A percentile compares a stretch with the other conserved stretches of the same genome.
Evolutionary conservation across 1,284 basidiomycete genomes (phyloP).

Genomic region (Malassezia yamatoensis): DNA sequence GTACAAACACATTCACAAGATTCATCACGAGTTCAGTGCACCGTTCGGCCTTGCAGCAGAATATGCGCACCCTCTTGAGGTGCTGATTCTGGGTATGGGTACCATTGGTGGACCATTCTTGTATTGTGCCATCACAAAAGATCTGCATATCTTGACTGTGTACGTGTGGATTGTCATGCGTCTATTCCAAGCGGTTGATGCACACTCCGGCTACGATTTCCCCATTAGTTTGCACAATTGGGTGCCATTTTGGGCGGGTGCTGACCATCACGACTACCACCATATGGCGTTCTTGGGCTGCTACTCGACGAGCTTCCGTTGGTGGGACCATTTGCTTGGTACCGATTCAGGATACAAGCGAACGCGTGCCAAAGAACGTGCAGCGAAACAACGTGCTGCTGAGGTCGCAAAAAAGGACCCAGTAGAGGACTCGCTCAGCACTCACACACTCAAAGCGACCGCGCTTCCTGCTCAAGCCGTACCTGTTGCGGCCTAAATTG

Average conservation of each 20-base stretch:
- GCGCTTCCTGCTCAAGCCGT: not conserved
- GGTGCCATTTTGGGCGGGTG: constrained; percentile 94
- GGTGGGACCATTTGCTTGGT: constrained; percentile 45
- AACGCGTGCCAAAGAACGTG: constrained; percentile 35
- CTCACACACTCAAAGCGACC: not conserved
- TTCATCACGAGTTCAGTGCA: constrained; percentile 86
- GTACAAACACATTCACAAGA: constrained; percentile 95
- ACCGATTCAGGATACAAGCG: constrained; percentile 44
- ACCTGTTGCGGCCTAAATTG: not conserved
- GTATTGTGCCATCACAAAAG: constrained; percentile 59
- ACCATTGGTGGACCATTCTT: constrained; percentile 80
- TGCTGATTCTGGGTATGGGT: constrained; percentile 74
- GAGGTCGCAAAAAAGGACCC: not conserved
- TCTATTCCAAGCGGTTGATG: constrained; percentile 93
- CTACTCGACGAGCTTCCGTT: constrained; percentile 45
- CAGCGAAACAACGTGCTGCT: not conserved
- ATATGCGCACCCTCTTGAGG: constrained; percentile 89
- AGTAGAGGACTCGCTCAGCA: not conserved
- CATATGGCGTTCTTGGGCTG: constrained; percentile 44
- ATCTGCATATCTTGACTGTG: constrained; percentile 73
- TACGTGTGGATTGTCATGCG: constrained; percentile 88
- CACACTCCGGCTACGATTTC: constrained; percentile 80
- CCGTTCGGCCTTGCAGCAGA: constrained; percentile 96
- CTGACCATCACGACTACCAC: constrained; percentile 73
- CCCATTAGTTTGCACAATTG: constrained; percentile 78